Evolutionary conservation across 1,284 basidiomycete species (phyloP), one percentile per base, ranked within the genome.

Genomic region (Puccinia horiana): DNA sequence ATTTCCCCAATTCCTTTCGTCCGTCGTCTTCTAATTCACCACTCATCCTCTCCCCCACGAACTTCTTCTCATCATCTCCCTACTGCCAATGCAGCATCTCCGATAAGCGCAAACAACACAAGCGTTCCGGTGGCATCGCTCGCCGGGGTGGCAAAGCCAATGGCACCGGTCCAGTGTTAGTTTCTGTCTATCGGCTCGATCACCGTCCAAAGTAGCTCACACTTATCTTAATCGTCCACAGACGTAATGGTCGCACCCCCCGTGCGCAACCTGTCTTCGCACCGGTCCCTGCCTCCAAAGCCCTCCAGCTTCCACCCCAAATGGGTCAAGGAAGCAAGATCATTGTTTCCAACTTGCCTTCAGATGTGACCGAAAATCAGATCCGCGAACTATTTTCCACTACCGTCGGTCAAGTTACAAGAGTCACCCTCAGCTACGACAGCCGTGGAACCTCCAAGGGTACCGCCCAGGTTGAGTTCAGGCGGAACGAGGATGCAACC

Each of bases 321-420:
- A 74, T 81, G 52, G 79, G 79, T 20, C 70, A 73, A 58, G 79
- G 79, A 54, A 74, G 69, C 69, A 81, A 81, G 47, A 81, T 81
- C 70, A 81, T 81, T 26, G 79, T 81, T 32, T 81, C 79, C n/a
- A 81, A 81, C 70, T 44, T 81, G 18, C 79, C 79, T 1, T 26
- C 69, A n/a, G 79, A 81, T 74, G 79, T 81, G 40, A 81, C 79
- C 20, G 79, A 81, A 42, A 73, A 81, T 37, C 79, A 81, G 37
- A 81, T 81, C 35, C 79, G 79, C 23, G 79, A 81, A 65, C 70
- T 81, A 16, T 81, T 81, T 40, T 81, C 49, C 37, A 81, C 79
- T 26, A 81, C 79, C 40, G 79, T 81, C n/a, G 79, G 79, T 61
- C 79, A 70, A 29, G 79, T 81, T 29, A 81, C 54, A 3, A n/a